phyloP scores from a whole-genome alignment of 2,329 filamentous ascomycete genomes.

The Xylariaceae sp. region DNA sequence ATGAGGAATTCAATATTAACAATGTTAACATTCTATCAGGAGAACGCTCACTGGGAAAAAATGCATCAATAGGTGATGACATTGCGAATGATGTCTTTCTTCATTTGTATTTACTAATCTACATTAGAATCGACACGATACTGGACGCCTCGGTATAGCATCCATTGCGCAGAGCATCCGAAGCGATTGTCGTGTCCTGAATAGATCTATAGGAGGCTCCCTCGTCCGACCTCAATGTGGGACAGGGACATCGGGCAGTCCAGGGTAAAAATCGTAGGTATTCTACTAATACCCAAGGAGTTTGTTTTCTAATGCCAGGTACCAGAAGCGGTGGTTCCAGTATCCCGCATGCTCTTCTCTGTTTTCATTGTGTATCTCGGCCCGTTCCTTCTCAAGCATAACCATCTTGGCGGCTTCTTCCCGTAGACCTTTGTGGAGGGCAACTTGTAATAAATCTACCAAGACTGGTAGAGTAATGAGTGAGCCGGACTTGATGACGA shows the following conservation, averaged over 20 bases:
- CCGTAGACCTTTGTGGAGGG: conserved; percentile 20
- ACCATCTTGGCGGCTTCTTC: conserved; percentile 26
- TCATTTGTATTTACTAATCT: conserved; percentile 11
- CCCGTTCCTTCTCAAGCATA: conserved; percentile 20
- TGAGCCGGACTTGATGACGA: conserved; percentile 38
- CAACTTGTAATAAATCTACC: conserved; percentile 37
- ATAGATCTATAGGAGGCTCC: not conserved
- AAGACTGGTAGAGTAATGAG: conserved; percentile 41
- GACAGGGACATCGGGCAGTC: not conserved
- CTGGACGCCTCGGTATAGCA: not conserved
- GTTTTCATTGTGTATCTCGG: conserved; percentile 15
- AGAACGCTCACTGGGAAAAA: not conserved
- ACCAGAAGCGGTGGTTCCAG: conserved; percentile 30
- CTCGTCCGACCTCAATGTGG: not conserved
- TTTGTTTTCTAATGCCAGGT: conserved; percentile 27
- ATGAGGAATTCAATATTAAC: not conserved
- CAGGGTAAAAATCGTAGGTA: not conserved
- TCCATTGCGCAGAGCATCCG: not conserved
- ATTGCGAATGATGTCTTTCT: conserved; percentile 1
- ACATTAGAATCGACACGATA: conserved; percentile 7
- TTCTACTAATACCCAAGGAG: conserved; percentile 1
- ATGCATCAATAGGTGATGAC: not conserved
- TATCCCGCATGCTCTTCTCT: conserved; percentile 10
- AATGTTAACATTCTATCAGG: not conserved
- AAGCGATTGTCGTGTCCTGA: not conserved